These are phyloP conservation scores for Pythium insidiosum DNA, from an alignment of 352 stramenopile species.

Conservation along the genomic window DNA sequence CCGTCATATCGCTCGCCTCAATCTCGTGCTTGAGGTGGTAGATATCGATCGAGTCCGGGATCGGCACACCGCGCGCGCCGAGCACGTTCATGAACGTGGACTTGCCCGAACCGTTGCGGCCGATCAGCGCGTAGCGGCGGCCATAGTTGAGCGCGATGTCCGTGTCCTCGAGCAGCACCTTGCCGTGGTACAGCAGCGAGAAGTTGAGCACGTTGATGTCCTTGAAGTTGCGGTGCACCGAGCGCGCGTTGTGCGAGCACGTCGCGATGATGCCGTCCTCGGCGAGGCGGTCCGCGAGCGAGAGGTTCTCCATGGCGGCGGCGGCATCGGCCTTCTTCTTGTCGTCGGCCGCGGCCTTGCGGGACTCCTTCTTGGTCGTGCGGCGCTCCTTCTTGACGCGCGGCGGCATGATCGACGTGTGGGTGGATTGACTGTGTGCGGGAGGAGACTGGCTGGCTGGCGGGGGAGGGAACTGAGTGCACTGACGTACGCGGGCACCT, in stretches of 20 bases:
- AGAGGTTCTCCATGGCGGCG: conserved; percentile 60
- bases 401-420: conserved; percentile 30
- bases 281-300: conserved; percentile 83
- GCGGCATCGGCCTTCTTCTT: conserved; percentile 70
- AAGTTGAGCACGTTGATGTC: conserved; percentile 98
- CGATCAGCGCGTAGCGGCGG: conserved; percentile 95
- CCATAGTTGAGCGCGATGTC: conserved; percentile 97
- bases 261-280: conserved; percentile 94
- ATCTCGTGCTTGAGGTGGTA: conserved; percentile 97
- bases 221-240: conserved; percentile 92
- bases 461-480: too few relatives aligned
- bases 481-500: too few relatives aligned
- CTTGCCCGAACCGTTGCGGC: conserved; percentile 95
- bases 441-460: too few relatives aligned
- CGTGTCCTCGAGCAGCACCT: conserved; percentile 94
- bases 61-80: conserved; percentile 91
- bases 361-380: conserved; percentile 68
- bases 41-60: conserved; percentile 94
- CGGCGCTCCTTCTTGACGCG: conserved; percentile 72
- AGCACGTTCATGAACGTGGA: conserved; percentile 97
- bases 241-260: conserved; percentile 90
- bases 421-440: too few relatives aligned
- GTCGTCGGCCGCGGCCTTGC: conserved; percentile 68
- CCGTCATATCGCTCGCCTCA: conserved; percentile 91
- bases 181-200: conserved; percentile 95